These are phyloP conservation scores for Cenococcum geophilum DNA, from an alignment of 495 filamentous ascomycete genomes.

Conservation along the genomic window DNA sequence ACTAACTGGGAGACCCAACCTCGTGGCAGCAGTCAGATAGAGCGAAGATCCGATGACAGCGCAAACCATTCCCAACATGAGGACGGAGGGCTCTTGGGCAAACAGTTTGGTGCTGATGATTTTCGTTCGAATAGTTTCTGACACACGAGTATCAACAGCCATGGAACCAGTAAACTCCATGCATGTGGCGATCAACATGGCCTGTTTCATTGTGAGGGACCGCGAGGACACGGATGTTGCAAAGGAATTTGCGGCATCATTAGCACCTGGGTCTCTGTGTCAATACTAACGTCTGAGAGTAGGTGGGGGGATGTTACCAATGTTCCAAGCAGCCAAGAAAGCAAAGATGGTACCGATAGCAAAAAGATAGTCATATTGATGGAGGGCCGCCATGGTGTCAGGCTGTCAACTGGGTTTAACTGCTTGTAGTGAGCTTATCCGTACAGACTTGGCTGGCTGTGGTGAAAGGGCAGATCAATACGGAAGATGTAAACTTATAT, in stretches of 20 bases:
- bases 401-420: too few relatives aligned
- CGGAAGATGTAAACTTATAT: background rate
- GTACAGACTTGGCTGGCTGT: too few relatives aligned
- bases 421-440: too few relatives aligned
- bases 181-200: slow-evolving; percentile 31
- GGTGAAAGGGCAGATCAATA: too few relatives aligned
- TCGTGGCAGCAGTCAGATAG: slow-evolving; percentile 15
- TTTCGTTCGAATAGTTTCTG: slow-evolving; percentile 55
- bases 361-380: slow-evolving; percentile 62
- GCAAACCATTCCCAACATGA: slow-evolving; percentile 48
- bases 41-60: slow-evolving; percentile 11
- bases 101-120: slow-evolving; percentile 51
- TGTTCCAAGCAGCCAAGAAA: slow-evolving; percentile 66
- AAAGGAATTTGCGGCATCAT: slow-evolving; percentile 72
- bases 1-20: slow-evolving; percentile 11
- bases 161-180: slow-evolving; percentile 47
- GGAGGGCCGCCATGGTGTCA: slow-evolving; percentile 48
- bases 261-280: slow-evolving; percentile 9
- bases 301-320: slow-evolving; percentile 42
- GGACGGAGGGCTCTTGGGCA: slow-evolving; percentile 48
- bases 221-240: slow-evolving; percentile 31
- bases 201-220: slow-evolving; percentile 32
- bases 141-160: slow-evolving; percentile 53
- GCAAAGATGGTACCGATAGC: slow-evolving; percentile 73
- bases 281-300: background rate